A percentile compares a stretch with the other conserved stretches of the same genome.
Evolutionary conservation across 768 basidiomycete species (phyloP).

Genomic region (Naganishia vaughanmartiniae): DNA sequence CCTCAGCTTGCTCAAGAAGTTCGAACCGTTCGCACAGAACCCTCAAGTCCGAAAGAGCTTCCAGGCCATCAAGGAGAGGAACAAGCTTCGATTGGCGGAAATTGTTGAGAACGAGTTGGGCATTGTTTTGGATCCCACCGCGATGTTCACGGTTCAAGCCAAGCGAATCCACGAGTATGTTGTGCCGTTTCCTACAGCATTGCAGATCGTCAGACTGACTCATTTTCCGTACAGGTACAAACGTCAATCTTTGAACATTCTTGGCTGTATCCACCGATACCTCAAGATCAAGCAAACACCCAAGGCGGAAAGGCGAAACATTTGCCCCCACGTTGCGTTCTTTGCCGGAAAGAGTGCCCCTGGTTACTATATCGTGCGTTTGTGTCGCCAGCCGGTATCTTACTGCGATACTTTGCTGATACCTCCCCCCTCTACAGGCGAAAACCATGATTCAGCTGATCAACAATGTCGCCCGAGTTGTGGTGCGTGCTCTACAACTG

Average conservation of each 20-base stretch:
- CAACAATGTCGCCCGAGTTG: slow-evolving; percentile 76
- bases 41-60: slow-evolving; percentile 73
- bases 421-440: slow-evolving; percentile 53
- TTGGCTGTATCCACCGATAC: slow-evolving; percentile 67
- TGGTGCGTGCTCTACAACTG: slow-evolving; percentile 50
- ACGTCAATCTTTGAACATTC: slow-evolving; percentile 91
- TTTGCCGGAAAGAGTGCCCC: slow-evolving; percentile 98
- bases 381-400: slow-evolving; percentile 58
- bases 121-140: slow-evolving; percentile 58
- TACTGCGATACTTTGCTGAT: slow-evolving; percentile 49
- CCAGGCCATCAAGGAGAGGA: slow-evolving; percentile 79
- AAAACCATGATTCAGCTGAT: slow-evolving; percentile 93
- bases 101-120: slow-evolving; percentile 71
- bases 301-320: slow-evolving; percentile 74
- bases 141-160: slow-evolving; percentile 52
- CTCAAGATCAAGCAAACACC: slow-evolving; percentile 73
- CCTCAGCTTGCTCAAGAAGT: slow-evolving; percentile 69
- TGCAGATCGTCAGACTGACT: not conserved
- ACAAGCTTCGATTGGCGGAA: slow-evolving; percentile 82
- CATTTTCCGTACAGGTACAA: slow-evolving; percentile 51
- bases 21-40: slow-evolving; percentile 71
- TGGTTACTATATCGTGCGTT: slow-evolving; percentile 61
- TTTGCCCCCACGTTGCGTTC: slow-evolving; percentile 77
- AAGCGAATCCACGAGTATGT: slow-evolving; percentile 81
- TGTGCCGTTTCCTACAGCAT: slow-evolving; percentile 55